Evolutionary conservation across 192 early-diverging fungal species (phyloP).

Genomic region (Coemansia guatemalensis): DNA sequence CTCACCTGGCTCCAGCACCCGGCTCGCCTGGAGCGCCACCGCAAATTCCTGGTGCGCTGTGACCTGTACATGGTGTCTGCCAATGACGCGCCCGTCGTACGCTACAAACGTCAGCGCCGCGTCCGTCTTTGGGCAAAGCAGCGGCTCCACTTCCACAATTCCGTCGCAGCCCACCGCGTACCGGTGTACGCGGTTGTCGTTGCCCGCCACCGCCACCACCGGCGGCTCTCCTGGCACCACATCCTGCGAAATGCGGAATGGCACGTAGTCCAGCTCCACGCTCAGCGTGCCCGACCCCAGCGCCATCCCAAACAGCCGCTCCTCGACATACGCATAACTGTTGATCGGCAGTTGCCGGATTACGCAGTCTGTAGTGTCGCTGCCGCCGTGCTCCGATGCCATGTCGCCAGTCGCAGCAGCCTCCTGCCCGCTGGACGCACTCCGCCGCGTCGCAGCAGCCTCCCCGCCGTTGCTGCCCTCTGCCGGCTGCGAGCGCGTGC

Average conservation of each 20-base stretch:
- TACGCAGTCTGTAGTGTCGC: not conserved
- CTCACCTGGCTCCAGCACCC: constrained; percentile 7
- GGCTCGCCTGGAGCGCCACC: constrained; percentile 46
- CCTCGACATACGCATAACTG: constrained; percentile 48
- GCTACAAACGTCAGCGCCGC: constrained; percentile 35
- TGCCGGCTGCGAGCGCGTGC: not conserved
- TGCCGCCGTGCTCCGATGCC: constrained; percentile 1
- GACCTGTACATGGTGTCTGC: constrained; percentile 45
- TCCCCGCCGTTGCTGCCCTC: not conserved
- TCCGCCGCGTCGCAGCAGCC: not conserved
- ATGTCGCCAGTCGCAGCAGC: not conserved
- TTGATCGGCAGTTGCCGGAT: constrained; percentile 23
- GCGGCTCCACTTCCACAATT: constrained; percentile 44
- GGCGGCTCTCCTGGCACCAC: constrained; percentile 37
- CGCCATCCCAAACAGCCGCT: constrained; percentile 39
- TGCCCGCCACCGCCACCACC: constrained; percentile 44
- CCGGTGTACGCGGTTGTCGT: constrained; percentile 46
- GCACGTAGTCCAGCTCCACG: constrained; percentile 42
- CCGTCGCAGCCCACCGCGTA: constrained; percentile 46
- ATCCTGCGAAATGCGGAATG: constrained; percentile 54
- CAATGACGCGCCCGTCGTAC: constrained; percentile 45
- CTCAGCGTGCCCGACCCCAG: constrained; percentile 15
- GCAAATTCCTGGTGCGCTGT: constrained; percentile 53
- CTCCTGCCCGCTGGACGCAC: not conserved
- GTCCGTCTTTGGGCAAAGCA: constrained; percentile 42